phyloP scores from a whole-genome alignment of 2,329 filamentous ascomycete genomes.

The Dactylellina sp. region DNA sequence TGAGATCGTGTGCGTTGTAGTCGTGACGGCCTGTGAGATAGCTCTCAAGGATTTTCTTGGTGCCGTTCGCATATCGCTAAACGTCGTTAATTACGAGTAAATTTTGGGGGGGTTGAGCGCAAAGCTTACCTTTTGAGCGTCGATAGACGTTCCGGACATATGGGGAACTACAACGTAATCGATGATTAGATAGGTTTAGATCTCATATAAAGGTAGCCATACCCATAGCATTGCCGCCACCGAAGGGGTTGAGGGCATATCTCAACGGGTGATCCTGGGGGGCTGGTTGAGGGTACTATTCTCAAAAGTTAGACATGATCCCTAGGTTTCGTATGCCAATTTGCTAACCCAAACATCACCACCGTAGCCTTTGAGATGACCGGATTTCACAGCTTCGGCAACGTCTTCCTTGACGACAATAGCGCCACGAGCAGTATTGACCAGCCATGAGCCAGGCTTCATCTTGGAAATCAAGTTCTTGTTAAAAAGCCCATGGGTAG shows the following conservation, averaged over 20 bases:
- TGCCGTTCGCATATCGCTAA: slow-evolving; percentile 81
- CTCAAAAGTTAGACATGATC: neutral
- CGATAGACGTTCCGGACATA: slow-evolving; percentile 98
- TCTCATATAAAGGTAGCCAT: neutral
- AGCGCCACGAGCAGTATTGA: slow-evolving; percentile 98
- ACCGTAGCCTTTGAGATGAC: slow-evolving; percentile 88
- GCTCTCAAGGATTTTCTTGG: slow-evolving; percentile 88
- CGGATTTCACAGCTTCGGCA: slow-evolving; percentile 88
- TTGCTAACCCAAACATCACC: slow-evolving; percentile 60
- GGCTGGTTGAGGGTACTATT: slow-evolving; percentile 93
- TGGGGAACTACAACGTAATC: slow-evolving; percentile 75
- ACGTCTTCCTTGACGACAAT: slow-evolving; percentile 99
- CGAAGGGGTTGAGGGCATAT: slow-evolving; percentile 92
- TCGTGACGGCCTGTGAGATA: slow-evolving; percentile 90
- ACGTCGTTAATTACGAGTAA: neutral
- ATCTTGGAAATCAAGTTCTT: slow-evolving; percentile 99
- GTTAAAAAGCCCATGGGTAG: slow-evolving; percentile 96
- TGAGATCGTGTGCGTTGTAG: slow-evolving; percentile 90
- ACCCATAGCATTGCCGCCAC: slow-evolving; percentile 93
- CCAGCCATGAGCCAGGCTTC: slow-evolving; percentile 96
- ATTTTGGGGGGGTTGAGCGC: neutral
- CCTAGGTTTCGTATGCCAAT: neutral
- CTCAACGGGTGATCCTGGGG: slow-evolving; percentile 92
- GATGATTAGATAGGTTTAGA: neutral
- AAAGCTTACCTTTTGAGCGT: slow-evolving; percentile 77